Conservation (phyloP, 2,329 filamentous ascomycete species). For the Fusarium devonianum region DNA sequence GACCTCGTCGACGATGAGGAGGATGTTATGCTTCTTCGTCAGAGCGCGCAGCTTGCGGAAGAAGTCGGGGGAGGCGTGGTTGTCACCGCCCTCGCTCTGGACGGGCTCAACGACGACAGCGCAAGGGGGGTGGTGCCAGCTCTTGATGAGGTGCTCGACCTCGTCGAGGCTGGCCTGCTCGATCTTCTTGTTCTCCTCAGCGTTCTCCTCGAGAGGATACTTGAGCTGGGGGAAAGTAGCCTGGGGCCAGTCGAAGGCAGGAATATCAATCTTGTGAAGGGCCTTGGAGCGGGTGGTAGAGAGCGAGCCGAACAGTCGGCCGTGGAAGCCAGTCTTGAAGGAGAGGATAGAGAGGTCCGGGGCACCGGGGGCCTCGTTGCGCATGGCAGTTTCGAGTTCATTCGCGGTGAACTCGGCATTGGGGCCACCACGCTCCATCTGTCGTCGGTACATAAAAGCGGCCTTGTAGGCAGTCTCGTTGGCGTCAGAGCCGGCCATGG, state of each 20-base stretch:
- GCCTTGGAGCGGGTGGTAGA: slow-evolving; percentile 92
- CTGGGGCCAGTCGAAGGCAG: slow-evolving; percentile 94
- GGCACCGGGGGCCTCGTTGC: slow-evolving; percentile 79
- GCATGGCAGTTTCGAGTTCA: slow-evolving; percentile 79
- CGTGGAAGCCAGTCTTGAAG: slow-evolving; percentile 90
- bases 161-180: slow-evolving; percentile 84
- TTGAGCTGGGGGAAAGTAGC: slow-evolving; percentile 85
- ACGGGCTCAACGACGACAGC: slow-evolving; percentile 89
- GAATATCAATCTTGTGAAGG: slow-evolving; percentile 94
- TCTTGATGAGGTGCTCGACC: slow-evolving; percentile 81
- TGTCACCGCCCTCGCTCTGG: slow-evolving; percentile 93
- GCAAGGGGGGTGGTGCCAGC: slow-evolving; percentile 79
- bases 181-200: slow-evolving; percentile 79
- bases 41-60: slow-evolving; percentile 84
- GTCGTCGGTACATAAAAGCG: slow-evolving; percentile 90
- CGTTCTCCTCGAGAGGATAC: slow-evolving; percentile 84
- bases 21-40: slow-evolving; percentile 77
- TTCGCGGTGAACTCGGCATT: slow-evolving; percentile 80
- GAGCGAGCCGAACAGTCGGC: slow-evolving; percentile 84
- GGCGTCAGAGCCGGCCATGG: slow-evolving; percentile 86
- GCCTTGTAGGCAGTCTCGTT: slow-evolving; percentile 97
- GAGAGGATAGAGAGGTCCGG: slow-evolving; percentile 83
- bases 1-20: slow-evolving; percentile 93
- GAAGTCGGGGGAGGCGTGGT: slow-evolving; percentile 87
- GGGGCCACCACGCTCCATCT: slow-evolving; percentile 79